A percentile compares a stretch with the other conserved stretches of the same genome.
phyloP scores from a whole-genome alignment of 208 protist genomes.

The Leishmania gerbilli region DNA sequence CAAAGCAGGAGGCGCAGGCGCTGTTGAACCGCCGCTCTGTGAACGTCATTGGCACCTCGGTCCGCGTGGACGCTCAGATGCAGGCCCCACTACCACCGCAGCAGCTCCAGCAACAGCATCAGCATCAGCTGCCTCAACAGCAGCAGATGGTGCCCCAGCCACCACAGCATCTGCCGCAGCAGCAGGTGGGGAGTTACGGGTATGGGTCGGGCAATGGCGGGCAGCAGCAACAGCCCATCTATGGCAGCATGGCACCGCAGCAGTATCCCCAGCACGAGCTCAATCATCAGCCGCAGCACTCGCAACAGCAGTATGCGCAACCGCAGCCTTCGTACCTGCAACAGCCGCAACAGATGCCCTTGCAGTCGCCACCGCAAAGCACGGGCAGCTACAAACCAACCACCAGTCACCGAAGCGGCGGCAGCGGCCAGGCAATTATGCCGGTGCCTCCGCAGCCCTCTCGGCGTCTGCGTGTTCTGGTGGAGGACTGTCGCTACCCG shows the following conservation, averaged over 20 bases:
- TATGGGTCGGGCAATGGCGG: neutral
- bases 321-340: neutral
- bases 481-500: constrained; percentile 86
- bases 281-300: neutral
- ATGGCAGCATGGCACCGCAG: neutral
- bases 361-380: constrained; percentile 5
- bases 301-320: neutral
- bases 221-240: neutral
- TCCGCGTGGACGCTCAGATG: constrained; percentile 55
- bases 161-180: neutral
- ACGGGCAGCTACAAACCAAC: neutral
- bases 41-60: constrained; percentile 70
- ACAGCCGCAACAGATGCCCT: neutral
- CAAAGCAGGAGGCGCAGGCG: constrained; percentile 64
- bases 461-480: constrained; percentile 62
- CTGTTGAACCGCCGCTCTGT: constrained; percentile 63
- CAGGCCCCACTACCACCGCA: neutral
- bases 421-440: constrained; percentile 25
- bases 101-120: neutral
- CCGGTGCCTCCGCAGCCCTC: constrained; percentile 16
- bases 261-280: constrained; percentile 1
- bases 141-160: constrained; percentile 7
- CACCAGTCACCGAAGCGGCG: neutral
- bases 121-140: neutral
- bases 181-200: constrained; percentile 4